phyloP scores from a whole-genome alignment of 106 monocot genomes.

The Xerophyta viscosa region DNA sequence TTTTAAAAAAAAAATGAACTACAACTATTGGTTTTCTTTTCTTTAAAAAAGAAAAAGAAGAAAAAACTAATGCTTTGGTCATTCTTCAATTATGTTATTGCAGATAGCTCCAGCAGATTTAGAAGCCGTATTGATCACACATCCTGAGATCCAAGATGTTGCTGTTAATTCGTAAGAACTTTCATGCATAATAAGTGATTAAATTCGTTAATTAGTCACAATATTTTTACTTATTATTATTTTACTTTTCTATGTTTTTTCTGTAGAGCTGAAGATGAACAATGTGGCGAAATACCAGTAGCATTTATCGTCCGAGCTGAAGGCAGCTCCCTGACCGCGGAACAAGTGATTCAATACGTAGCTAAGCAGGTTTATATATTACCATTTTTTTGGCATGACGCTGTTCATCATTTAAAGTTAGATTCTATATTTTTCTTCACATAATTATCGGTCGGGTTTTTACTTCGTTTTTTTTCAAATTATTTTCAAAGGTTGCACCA shows the following conservation, averaged over 20 bases:
- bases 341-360: conserved; percentile 43
- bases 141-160: conserved; percentile 56
- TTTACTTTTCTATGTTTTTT: background rate
- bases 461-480: background rate
- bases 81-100: too few species aligned
- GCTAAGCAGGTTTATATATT: conserved; percentile 41
- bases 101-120: conserved; percentile 83
- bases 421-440: background rate
- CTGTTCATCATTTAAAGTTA: too few species aligned
- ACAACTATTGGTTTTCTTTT: too few species aligned
- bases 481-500: conserved; percentile 36
- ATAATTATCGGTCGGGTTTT: background rate
- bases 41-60: too few species aligned
- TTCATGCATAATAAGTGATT: too few species aligned
- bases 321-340: conserved; percentile 35
- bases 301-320: conserved; percentile 54
- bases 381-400: too few species aligned
- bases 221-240: background rate
- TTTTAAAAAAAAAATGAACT: too few species aligned
- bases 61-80: too few species aligned
- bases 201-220: too few species aligned
- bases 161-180: conserved; percentile 69
- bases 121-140: conserved; percentile 52
- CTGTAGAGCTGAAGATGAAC: conserved; percentile 42
- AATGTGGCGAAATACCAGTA: conserved; percentile 69